A percentile compares a stretch with the other conserved stretches of the same genome.
These are phyloP conservation scores for Talaromyces pinophilus DNA, from an alignment of 2,329 filamentous ascomycete species.

Conservation along the genomic window DNA sequence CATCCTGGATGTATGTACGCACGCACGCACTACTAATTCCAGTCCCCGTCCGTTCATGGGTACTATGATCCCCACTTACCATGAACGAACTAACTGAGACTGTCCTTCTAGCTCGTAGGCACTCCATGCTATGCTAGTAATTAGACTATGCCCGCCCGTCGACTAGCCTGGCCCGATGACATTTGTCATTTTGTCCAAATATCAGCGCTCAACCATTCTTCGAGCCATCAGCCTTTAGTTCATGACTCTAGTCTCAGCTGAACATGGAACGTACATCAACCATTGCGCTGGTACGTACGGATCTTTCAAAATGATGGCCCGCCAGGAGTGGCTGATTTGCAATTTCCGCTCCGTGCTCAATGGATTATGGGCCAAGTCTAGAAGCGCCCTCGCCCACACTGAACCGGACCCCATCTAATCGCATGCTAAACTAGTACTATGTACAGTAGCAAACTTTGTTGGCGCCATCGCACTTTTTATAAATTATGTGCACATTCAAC, in stretches of 20 bases:
- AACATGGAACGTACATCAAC: background rate
- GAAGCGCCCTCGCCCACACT: background rate
- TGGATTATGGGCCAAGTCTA: background rate
- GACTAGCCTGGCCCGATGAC: constrained; percentile 1
- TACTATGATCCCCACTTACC: background rate
- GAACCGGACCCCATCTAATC: background rate
- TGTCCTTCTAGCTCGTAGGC: background rate
- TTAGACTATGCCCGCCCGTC: background rate
- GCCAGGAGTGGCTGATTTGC: background rate
- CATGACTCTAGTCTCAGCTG: background rate
- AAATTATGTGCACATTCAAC: background rate
- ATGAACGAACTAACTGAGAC: background rate
- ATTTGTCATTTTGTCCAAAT: background rate
- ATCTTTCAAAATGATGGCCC: background rate
- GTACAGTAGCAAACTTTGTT: background rate
- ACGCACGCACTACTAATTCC: background rate
- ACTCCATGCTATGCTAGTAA: background rate
- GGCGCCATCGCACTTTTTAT: background rate
- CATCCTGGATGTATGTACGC: background rate
- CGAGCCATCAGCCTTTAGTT: background rate
- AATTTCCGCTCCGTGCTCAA: background rate
- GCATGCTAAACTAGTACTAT: background rate
- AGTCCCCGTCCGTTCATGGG: background rate
- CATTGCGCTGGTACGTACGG: background rate
- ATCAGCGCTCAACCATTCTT: background rate